Conservation (phyloP, 495 filamentous ascomycete genomes). For the Aspergillus cavernicola region DNA sequence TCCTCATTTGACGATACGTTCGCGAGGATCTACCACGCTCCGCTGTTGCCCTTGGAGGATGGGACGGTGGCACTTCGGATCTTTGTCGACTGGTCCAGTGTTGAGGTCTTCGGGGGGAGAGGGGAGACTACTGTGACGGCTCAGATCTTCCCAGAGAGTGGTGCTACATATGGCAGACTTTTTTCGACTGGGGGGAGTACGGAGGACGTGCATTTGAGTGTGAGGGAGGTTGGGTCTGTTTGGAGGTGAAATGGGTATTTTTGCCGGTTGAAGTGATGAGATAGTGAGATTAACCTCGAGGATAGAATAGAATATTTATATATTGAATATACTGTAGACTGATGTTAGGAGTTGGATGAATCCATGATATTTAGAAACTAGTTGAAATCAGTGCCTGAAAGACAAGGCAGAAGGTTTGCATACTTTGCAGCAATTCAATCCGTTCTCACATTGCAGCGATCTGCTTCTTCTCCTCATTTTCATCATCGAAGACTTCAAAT, state of each 20-base stretch:
- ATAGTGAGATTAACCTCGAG: too few species aligned
- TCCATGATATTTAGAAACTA: too few species aligned
- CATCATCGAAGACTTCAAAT: background rate
- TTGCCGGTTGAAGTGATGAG: too few species aligned
- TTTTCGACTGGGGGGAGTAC: slow-evolving; percentile 22
- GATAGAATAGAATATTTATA: too few species aligned
- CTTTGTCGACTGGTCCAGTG: slow-evolving; percentile 32
- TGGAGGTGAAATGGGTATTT: background rate
- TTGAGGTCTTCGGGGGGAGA: slow-evolving; percentile 33
- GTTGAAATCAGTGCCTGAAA: slow-evolving; percentile 10
- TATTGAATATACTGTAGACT: too few species aligned
- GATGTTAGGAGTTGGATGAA: too few species aligned
- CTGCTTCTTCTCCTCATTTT: background rate
- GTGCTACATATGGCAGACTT: slow-evolving; percentile 20
- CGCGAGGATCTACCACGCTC: slow-evolving; percentile 23
- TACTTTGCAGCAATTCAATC: too few species aligned
- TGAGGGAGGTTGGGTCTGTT: background rate
- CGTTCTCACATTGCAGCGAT: background rate
- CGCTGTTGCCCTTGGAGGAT: slow-evolving; percentile 12
- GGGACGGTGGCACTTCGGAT: slow-evolving; percentile 24
- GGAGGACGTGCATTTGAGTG: slow-evolving; percentile 13
- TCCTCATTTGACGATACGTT: slow-evolving; percentile 27
- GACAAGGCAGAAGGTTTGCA: slow-evolving; percentile 11
- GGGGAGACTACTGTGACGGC: slow-evolving; percentile 32
- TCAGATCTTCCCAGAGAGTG: slow-evolving; percentile 30